Base-by-base conservation (phyloP, 1,139 yeast genomes). In the Taiozyma onychis region DNA sequence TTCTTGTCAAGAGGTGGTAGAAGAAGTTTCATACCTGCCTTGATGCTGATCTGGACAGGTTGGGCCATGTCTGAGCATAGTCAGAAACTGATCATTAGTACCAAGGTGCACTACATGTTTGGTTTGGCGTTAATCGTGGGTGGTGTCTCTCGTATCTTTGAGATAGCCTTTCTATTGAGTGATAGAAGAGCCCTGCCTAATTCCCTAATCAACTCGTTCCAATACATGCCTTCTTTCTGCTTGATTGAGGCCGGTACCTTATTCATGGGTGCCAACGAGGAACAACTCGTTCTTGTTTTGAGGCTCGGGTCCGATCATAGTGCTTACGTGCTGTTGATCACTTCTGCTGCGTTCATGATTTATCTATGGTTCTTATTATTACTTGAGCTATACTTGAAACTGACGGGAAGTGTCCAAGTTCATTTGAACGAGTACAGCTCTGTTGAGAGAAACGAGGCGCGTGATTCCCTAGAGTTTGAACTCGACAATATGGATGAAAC, bases 181-280 rank as follows among this genome's bases (percentile, higher is more conserved):
- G 91, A 84, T 60, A 69, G 75, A 48, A 77, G 83, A 46, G 64
- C 73, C 13, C 72, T 75, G 3, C 67, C 71, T 34, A 50, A 39
- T 37, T 80, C 80, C 5, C 70, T 69, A 37, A 80, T 88, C 39
- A 66, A 74, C 42, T 74, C 91, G 1, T 89, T 89, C 72, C 98
- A 91, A 68, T 87, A 87, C 66, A 62, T 90, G 27, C 85, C 98
- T 1, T 88, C 97, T 3, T 81, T 89, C 63, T 78, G 91, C 52
- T 74, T 91, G 48, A 78, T 89, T 2, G 78, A 87, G 55, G 74
- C 95, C 1, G 98, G 98, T 1, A 67, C 87, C 18, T 64, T 88
- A 57, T 91, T 91, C 65, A 89, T 90, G 97, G 80, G 88, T 27
- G 98, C 98, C 27, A 90, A 78, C 53, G 97, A 91, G 64, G 96